These are phyloP conservation scores for Rhizophagus prolifer DNA, from an alignment of 192 early-diverging fungal species.

Conservation along the genomic window DNA sequence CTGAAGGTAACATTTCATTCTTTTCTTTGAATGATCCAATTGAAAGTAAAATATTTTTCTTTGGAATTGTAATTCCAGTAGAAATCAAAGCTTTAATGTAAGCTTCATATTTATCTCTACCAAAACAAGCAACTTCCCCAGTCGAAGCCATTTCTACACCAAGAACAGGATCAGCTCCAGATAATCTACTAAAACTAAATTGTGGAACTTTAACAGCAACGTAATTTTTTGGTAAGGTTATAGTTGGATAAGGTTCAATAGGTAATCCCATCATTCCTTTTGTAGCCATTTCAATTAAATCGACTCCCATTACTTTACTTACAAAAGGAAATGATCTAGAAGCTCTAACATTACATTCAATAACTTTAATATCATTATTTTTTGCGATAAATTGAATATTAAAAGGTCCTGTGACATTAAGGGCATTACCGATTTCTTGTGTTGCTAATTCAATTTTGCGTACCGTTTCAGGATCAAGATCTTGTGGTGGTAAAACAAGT, in stretches of 20 bases:
- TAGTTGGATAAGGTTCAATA: slow-evolving; percentile 47
- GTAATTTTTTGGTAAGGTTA: slow-evolving; percentile 63
- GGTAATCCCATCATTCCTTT: slow-evolving; percentile 68
- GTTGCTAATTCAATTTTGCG: slow-evolving; percentile 72
- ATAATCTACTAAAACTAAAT: slow-evolving; percentile 94
- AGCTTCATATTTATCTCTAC: slow-evolving; percentile 84
- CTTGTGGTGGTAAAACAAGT: slow-evolving; percentile 78
- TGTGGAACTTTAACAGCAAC: slow-evolving; percentile 93
- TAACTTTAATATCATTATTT: slow-evolving; percentile 77
- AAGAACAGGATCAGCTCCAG: slow-evolving; percentile 93
- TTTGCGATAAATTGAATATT: slow-evolving; percentile 94
- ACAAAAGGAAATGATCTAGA: slow-evolving; percentile 98
- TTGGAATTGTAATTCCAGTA: slow-evolving; percentile 76
- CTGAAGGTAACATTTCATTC: slow-evolving; percentile 89
- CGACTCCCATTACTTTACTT: slow-evolving; percentile 86
- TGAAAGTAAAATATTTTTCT: slow-evolving; percentile 95
- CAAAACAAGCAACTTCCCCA: slow-evolving; percentile 98
- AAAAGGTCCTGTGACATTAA: slow-evolving; percentile 97
- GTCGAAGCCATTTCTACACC: slow-evolving; percentile 99
- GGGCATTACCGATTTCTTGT: slow-evolving; percentile 82
- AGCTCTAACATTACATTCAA: slow-evolving; percentile 97
- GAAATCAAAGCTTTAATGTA: slow-evolving; percentile 78
- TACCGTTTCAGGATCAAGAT: slow-evolving; percentile 53
- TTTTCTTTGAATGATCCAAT: slow-evolving; percentile 99
- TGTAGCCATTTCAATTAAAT: slow-evolving; percentile 93